These are phyloP conservation scores for Xylaria sp. DNA, from an alignment of 2,329 filamentous ascomycete species.

Conservation along the genomic window DNA sequence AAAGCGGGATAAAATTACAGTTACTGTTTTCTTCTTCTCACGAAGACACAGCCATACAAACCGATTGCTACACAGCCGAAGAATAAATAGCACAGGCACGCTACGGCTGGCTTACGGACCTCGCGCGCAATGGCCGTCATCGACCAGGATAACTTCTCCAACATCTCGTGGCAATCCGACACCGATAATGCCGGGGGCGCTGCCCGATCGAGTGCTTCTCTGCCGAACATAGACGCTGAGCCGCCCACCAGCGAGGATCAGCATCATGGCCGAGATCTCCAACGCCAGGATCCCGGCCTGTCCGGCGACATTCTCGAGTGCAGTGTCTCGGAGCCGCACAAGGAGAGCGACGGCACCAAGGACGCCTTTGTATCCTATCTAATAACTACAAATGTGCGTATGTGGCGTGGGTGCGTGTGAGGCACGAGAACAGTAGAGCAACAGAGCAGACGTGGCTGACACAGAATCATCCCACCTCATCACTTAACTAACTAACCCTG, in stretches of 20 bases:
- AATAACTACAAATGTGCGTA: slow-evolving; percentile 85
- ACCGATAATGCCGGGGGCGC: slow-evolving; percentile 56
- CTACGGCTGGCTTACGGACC: slow-evolving; percentile 21
- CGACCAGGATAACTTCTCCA: slow-evolving; percentile 79
- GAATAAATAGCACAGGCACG: neutral
- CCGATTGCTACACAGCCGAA: slow-evolving; percentile 9
- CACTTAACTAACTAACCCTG: neutral
- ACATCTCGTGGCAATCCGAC: slow-evolving; percentile 80
- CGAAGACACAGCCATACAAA: slow-evolving; percentile 8
- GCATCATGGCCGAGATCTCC: slow-evolving; percentile 60
- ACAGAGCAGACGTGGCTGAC: neutral
- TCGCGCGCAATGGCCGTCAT: slow-evolving; percentile 58
- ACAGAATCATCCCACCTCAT: neutral
- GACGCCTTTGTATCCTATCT: slow-evolving; percentile 97
- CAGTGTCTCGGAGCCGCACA: slow-evolving; percentile 83
- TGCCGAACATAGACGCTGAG: slow-evolving; percentile 46
- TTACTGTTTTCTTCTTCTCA: slow-evolving; percentile 4
- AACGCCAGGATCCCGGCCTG: slow-evolving; percentile 64
- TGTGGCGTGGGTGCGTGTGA: neutral
- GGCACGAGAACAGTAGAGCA: neutral
- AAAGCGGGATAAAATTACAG: slow-evolving; percentile 21
- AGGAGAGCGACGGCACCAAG: slow-evolving; percentile 96
- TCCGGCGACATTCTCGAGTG: slow-evolving; percentile 84
- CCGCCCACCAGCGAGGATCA: slow-evolving; percentile 46
- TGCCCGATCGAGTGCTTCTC: slow-evolving; percentile 42